Conservation (phyloP, 257 asterid genomes). For the Ligustrum vulgare region DNA sequence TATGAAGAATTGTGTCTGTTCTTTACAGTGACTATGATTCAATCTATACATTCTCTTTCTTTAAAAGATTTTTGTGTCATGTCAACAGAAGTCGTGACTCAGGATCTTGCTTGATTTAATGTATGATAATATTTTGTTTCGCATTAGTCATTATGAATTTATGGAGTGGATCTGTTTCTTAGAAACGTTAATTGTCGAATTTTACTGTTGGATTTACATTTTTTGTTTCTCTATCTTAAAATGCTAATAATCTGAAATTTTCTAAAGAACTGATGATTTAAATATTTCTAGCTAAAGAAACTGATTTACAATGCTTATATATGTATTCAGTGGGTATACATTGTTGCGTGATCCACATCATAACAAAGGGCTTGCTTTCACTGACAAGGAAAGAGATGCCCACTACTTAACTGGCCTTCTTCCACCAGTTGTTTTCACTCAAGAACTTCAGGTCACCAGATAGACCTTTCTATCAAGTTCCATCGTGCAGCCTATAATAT, state of each 20-base stretch:
- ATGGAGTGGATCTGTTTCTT: neutral
- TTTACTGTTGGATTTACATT: neutral
- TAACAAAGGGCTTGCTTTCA: slow-evolving; percentile 90
- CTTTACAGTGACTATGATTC: neutral
- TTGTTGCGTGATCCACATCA: slow-evolving; percentile 88
- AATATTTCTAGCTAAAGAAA: neutral
- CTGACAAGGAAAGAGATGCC: slow-evolving; percentile 79
- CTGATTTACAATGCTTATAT: slow-evolving; percentile 5
- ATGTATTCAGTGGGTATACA: slow-evolving; percentile 57
- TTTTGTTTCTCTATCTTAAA: neutral
- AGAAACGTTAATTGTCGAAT: neutral
- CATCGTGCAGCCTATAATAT: neutral
- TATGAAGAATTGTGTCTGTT: neutral
- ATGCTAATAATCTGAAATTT: neutral
- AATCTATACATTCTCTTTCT: neutral
- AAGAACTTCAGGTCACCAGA: slow-evolving; percentile 75
- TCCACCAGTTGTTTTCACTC: slow-evolving; percentile 70
- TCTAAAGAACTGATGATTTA: slow-evolving; percentile 1
- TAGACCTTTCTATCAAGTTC: slow-evolving; percentile 4
- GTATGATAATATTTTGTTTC: no score
- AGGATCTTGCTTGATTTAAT: neutral
- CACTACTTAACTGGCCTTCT: slow-evolving; percentile 89
- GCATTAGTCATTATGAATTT: neutral
- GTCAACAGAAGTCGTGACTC: neutral
- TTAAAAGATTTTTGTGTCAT: neutral